phyloP scores from a whole-genome alignment of 2,329 filamentous ascomycete genomes.

The Venturia asperata region DNA sequence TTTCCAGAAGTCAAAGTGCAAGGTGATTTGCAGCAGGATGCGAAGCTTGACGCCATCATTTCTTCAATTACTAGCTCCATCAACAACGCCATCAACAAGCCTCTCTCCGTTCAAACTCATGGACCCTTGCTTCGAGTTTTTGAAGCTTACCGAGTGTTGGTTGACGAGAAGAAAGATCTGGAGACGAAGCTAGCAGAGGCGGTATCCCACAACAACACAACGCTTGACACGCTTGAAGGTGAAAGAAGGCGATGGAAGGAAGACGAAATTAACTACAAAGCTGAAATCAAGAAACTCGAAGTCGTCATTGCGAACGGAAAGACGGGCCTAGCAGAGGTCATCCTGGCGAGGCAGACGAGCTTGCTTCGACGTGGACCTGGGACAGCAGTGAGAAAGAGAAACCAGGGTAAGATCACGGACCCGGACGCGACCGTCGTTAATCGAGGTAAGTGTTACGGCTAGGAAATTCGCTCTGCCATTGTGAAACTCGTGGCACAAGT shows the following conservation, averaged over 20 bases:
- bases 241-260: conserved; percentile 15
- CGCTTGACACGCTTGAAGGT: conserved; percentile 13
- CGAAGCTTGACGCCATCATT: conserved; percentile 2
- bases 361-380: not conserved
- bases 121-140: conserved; percentile 9
- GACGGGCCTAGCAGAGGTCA: conserved; percentile 14
- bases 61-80: not conserved
- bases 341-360: conserved; percentile 14
- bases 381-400: not conserved
- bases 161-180: conserved; percentile 3
- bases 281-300: conserved; percentile 18
- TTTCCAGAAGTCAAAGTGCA: not conserved
- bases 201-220: not conserved
- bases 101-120: conserved; percentile 19
- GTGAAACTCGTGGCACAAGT: not conserved
- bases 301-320: conserved; percentile 17
- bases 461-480: not conserved
- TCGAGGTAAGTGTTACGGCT: not conserved
- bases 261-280: conserved; percentile 16
- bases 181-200: not conserved
- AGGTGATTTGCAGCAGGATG: not conserved
- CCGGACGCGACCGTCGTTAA: not conserved
- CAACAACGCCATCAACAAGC: conserved; percentile 5
- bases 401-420: not conserved
- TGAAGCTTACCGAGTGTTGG: conserved; percentile 9